Evolutionary conservation across 371 early-diverging fungal species (phyloP).

Genomic region (Chytridiales sp.): DNA sequence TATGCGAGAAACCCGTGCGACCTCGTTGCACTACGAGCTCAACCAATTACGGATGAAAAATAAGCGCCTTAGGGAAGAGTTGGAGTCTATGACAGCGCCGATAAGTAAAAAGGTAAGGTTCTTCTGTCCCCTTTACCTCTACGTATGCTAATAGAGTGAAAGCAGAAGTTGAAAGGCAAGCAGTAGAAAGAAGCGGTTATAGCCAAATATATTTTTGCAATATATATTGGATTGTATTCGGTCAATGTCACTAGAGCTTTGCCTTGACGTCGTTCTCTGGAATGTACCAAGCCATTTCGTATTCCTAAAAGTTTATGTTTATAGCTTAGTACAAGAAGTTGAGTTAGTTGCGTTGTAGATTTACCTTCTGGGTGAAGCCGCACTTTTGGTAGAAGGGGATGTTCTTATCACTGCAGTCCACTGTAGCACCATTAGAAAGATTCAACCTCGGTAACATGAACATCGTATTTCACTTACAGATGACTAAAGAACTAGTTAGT

Average conservation of each 20-base stretch:
- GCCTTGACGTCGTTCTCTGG: conserved; percentile 42
- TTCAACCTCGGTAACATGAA: background rate
- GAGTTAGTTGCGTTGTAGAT: background rate
- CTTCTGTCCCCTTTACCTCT: no score
- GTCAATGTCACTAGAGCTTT: no score
- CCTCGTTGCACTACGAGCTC: conserved; percentile 38
- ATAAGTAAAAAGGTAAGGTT: no score
- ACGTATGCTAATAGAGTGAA: no score
- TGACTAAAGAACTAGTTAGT: conserved; percentile 13
- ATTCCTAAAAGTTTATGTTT: conserved; percentile 48
- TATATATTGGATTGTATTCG: no score
- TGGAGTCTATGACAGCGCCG: no score
- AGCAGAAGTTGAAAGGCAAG: no score
- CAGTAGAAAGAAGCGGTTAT: no score
- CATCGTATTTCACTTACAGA: conserved; percentile 19
- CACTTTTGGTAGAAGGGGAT: conserved; percentile 93
- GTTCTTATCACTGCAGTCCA: conserved; percentile 86
- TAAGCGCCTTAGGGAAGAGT: conserved; percentile 34
- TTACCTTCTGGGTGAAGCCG: conserved; percentile 74
- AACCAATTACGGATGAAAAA: conserved; percentile 37
- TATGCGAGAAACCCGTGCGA: conserved; percentile 22
- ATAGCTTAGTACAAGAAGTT: background rate
- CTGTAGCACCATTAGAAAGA: conserved; percentile 67
- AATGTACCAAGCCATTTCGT: conserved; percentile 79
- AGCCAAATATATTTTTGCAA: no score